A percentile compares a stretch with the other conserved stretches of the same genome.
Conservation (phyloP, 805 yeast species). For the Yarrowia osloensis region DNA sequence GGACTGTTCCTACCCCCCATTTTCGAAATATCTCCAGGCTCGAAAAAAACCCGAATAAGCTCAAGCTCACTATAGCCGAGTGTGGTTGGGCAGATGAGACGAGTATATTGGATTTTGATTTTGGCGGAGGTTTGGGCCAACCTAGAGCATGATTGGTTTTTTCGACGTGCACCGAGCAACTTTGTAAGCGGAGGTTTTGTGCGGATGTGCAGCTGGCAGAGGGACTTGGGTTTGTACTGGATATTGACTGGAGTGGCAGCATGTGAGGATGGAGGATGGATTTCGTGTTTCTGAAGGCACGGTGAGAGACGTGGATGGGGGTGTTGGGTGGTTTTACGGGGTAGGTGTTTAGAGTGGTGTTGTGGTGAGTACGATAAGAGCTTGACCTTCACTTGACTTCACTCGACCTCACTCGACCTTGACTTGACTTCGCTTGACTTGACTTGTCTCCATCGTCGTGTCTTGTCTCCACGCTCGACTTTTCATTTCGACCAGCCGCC, state of each 20-base stretch:
- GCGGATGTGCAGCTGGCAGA: too few relatives aligned
- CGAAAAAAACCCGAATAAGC: slow-evolving; percentile 7
- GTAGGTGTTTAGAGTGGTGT: too few relatives aligned
- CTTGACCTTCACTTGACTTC: too few relatives aligned
- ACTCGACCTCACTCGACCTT: too few relatives aligned
- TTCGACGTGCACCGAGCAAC: neutral
- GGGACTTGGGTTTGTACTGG: slow-evolving; percentile 14
- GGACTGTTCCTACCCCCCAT: too few relatives aligned
- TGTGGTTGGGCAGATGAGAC: slow-evolving; percentile 21
- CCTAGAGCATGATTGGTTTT: neutral
- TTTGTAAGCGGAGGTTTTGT: neutral
- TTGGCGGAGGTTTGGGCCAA: slow-evolving; percentile 20
- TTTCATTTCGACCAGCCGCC: neutral
- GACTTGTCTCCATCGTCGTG: too few relatives aligned
- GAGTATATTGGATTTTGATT: slow-evolving; percentile 22
- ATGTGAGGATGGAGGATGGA: neutral
- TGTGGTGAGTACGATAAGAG: too few relatives aligned
- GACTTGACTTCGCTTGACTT: too few relatives aligned
- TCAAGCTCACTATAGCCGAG: slow-evolving; percentile 15
- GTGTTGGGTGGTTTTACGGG: too few relatives aligned
- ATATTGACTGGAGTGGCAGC: neutral
- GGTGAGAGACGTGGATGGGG: too few relatives aligned
- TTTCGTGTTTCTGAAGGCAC: too few relatives aligned
- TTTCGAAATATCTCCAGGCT: too few relatives aligned
- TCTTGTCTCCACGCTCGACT: neutral